phyloP scores from a whole-genome alignment of 2,329 filamentous ascomycete genomes.

The Colletotrichum sp. region DNA sequence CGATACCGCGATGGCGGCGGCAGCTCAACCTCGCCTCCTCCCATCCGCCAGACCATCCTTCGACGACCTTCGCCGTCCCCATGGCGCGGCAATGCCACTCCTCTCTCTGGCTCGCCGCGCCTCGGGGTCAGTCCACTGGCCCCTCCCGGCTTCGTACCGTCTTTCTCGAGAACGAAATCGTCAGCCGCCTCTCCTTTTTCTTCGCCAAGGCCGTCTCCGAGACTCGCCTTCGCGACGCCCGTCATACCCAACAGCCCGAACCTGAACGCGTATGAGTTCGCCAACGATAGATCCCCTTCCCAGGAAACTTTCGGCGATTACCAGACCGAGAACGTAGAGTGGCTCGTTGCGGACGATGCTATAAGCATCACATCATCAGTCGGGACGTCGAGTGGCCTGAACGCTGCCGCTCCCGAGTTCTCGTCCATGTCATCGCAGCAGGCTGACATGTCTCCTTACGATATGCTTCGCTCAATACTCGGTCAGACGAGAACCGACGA shows the following conservation, averaged over 20 bases:
- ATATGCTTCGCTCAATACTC: conserved; percentile 94
- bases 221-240: conserved; percentile 87
- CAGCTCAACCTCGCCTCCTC: conserved; percentile 75
- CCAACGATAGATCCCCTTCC: conserved; percentile 78
- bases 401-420: conserved; percentile 83
- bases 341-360: conserved; percentile 90
- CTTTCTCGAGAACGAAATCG: conserved; percentile 79
- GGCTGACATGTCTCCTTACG: conserved; percentile 95
- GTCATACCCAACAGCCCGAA: conserved; percentile 92
- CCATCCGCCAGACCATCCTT: conserved; percentile 86
- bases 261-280: conserved; percentile 93
- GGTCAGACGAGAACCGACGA: conserved; percentile 90
- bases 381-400: conserved; percentile 72
- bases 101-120: conserved; percentile 81
- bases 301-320: conserved; percentile 90
- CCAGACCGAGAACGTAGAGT: conserved; percentile 94
- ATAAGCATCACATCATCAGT: conserved; percentile 80
- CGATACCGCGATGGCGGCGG: conserved; percentile 74
- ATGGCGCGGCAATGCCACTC: conserved; percentile 86
- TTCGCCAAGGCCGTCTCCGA: conserved; percentile 90
- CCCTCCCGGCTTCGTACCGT: conserved; percentile 82
- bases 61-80: conserved; percentile 91
- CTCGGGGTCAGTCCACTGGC: conserved; percentile 82
- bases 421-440: conserved; percentile 65
- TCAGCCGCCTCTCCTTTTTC: conserved; percentile 88